phyloP scores from a whole-genome alignment of 306 rosid species.

The Quercus dentata region DNA sequence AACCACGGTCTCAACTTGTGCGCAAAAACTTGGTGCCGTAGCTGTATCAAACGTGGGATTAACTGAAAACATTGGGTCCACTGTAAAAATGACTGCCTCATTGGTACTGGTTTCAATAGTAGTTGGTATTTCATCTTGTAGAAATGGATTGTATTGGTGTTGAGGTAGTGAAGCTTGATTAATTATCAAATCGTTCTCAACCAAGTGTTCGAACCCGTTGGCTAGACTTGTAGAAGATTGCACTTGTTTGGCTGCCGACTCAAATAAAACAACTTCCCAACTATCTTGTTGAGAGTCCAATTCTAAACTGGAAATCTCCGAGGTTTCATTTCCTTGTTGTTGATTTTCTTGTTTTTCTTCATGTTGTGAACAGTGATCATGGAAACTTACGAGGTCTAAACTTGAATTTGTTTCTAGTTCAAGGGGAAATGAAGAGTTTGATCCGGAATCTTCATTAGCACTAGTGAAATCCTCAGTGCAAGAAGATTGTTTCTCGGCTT shows the following conservation, averaged over 20 bases:
- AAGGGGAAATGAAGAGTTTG: slow-evolving; percentile 7
- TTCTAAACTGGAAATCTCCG: background rate
- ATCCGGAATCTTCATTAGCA: slow-evolving; percentile 15
- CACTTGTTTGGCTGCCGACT: slow-evolving; percentile 21
- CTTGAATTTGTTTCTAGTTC: slow-evolving; percentile 15
- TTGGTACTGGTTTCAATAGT: background rate
- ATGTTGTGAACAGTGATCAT: slow-evolving; percentile 18
- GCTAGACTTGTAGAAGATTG: slow-evolving; percentile 9
- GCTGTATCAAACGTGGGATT: slow-evolving; percentile 17
- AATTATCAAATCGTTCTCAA: slow-evolving; percentile 7
- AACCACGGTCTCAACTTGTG: background rate
- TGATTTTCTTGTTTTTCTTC: background rate
- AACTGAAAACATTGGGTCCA: slow-evolving; percentile 2
- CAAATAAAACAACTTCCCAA: slow-evolving; percentile 63
- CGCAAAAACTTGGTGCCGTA: background rate
- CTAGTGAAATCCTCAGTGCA: slow-evolving; percentile 22
- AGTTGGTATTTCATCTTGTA: slow-evolving; percentile 33
- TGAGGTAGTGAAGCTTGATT: slow-evolving; percentile 25
- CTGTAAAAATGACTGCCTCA: background rate
- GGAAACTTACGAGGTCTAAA: slow-evolving; percentile 17
- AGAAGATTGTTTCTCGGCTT: slow-evolving; percentile 27
- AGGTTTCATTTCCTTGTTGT: slow-evolving; percentile 4
- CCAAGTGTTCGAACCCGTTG: slow-evolving; percentile 24
- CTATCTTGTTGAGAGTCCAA: slow-evolving; percentile 11
- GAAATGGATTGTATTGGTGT: slow-evolving; percentile 62